A percentile compares a stretch with the other conserved stretches of the same genome.
Conservation (phyloP, 2,329 filamentous ascomycete species). For the Podosphaera fusca region DNA sequence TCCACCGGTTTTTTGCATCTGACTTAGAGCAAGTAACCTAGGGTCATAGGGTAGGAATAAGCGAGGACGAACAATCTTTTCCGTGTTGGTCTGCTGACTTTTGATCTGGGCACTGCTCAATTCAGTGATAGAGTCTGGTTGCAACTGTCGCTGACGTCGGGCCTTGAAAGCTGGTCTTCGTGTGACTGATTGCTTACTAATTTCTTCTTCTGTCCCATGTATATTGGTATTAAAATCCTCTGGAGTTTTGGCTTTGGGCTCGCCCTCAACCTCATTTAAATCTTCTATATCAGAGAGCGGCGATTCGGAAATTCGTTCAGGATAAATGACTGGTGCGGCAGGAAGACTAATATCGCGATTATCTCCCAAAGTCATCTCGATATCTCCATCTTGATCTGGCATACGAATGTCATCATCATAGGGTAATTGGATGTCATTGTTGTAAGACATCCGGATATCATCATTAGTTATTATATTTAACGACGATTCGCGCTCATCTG, state of each 20-base stretch:
- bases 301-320: constrained; percentile 43
- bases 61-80: constrained; percentile 63
- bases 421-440: constrained; percentile 4
- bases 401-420: constrained; percentile 31
- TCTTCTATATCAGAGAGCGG: constrained; percentile 48
- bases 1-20: constrained; percentile 73
- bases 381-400: constrained; percentile 37
- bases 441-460: not conserved
- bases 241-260: constrained; percentile 26
- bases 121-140: constrained; percentile 56
- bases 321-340: constrained; percentile 25
- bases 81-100: constrained; percentile 63
- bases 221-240: constrained; percentile 17
- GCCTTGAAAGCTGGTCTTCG: constrained; percentile 49
- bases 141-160: constrained; percentile 61
- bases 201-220: constrained; percentile 33
- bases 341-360: constrained; percentile 30
- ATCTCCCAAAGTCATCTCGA: constrained; percentile 37
- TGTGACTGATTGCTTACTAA: constrained; percentile 29
- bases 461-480: constrained; percentile 27
- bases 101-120: constrained; percentile 59
- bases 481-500: constrained; percentile 28
- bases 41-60: constrained; percentile 74
- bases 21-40: constrained; percentile 65
- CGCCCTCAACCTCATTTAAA: constrained; percentile 33